A percentile compares a stretch with the other conserved stretches of the same genome.
phyloP scores from a whole-genome alignment of 2,329 filamentous ascomycete species.

The Aphanoascus verrucosus region DNA sequence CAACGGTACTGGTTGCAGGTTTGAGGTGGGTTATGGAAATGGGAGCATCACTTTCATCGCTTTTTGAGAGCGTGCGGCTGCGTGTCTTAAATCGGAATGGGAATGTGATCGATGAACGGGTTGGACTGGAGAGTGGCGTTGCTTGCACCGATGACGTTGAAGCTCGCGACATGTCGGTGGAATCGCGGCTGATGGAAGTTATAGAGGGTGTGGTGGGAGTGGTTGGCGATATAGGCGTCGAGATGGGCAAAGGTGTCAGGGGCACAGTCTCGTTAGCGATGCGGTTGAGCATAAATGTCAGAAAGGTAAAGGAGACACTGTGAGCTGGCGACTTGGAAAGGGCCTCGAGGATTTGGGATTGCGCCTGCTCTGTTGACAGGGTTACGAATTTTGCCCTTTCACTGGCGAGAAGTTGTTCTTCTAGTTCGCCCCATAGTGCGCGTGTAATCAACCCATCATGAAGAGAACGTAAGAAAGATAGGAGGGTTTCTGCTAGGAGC shows the following conservation, averaged over 20 bases:
- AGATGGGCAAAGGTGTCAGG: slow-evolving; percentile 18
- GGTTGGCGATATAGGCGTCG: slow-evolving; percentile 12
- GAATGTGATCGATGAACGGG: slow-evolving; percentile 8
- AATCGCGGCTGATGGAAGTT: slow-evolving; percentile 17
- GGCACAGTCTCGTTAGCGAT: slow-evolving; percentile 47
- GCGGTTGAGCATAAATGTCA: slow-evolving; percentile 63
- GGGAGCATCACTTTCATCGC: background rate
- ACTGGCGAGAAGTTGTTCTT: slow-evolving; percentile 42
- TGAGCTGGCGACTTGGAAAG: slow-evolving; percentile 62
- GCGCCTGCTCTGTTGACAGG: slow-evolving; percentile 45
- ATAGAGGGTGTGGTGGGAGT: slow-evolving; percentile 20
- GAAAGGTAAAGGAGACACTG: slow-evolving; percentile 80
- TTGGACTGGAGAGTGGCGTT: slow-evolving; percentile 11
- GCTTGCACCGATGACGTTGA: slow-evolving; percentile 26
- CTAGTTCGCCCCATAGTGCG: slow-evolving; percentile 57
- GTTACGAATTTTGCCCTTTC: slow-evolving; percentile 39
- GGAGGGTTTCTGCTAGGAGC: slow-evolving; percentile 57
- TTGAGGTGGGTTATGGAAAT: slow-evolving; percentile 18
- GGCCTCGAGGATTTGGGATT: slow-evolving; percentile 58
- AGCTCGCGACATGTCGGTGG: slow-evolving; percentile 15
- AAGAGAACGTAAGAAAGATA: slow-evolving; percentile 64
- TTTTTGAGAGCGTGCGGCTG: slow-evolving; percentile 9
- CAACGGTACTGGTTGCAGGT: slow-evolving; percentile 23
- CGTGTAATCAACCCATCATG: slow-evolving; percentile 68
- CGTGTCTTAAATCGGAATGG: slow-evolving; percentile 14